phyloP scores from a whole-genome alignment of 2,329 filamentous ascomycete species.

The Fusarium sp. region DNA sequence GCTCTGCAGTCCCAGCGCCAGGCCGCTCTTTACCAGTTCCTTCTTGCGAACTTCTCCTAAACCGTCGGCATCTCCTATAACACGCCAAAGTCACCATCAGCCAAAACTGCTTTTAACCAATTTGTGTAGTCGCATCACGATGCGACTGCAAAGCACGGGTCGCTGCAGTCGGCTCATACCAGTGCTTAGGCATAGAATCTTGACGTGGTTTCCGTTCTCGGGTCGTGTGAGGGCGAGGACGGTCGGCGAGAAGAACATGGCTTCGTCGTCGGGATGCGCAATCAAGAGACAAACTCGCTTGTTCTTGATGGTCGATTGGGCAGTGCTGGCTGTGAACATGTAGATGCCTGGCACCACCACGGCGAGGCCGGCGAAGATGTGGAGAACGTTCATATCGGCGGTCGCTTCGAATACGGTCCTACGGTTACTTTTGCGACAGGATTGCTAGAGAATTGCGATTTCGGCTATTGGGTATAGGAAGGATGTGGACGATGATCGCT shows the following conservation, averaged over 20 bases:
- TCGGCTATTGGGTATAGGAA: neutral
- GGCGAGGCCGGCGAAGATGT: constrained; percentile 40
- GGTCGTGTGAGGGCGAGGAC: constrained; percentile 84
- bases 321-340: constrained; percentile 58
- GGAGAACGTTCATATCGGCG: constrained; percentile 32
- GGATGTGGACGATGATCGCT: neutral
- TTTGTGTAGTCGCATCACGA: constrained; percentile 12
- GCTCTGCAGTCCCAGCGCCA: constrained; percentile 75
- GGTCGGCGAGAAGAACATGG: constrained; percentile 98
- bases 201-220: constrained; percentile 85
- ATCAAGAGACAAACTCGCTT: constrained; percentile 93
- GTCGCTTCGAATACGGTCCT: neutral
- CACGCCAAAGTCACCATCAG: constrained; percentile 29
- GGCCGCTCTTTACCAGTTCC: constrained; percentile 83
- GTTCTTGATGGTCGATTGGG: constrained; percentile 66
- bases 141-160: constrained; percentile 15
- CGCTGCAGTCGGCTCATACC: constrained; percentile 56
- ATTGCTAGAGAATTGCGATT: neutral
- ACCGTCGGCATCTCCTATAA: constrained; percentile 80
- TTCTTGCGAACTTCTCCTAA: constrained; percentile 82
- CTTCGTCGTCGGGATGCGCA: constrained; percentile 97
- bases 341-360: constrained; percentile 60
- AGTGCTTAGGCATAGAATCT: constrained; percentile 91
- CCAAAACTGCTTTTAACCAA: constrained; percentile 19
- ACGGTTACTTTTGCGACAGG: neutral